A percentile compares a stretch with the other conserved stretches of the same genome.
Evolutionary conservation across 306 rosid species (phyloP).

Genomic region (Prunus padus): DNA sequence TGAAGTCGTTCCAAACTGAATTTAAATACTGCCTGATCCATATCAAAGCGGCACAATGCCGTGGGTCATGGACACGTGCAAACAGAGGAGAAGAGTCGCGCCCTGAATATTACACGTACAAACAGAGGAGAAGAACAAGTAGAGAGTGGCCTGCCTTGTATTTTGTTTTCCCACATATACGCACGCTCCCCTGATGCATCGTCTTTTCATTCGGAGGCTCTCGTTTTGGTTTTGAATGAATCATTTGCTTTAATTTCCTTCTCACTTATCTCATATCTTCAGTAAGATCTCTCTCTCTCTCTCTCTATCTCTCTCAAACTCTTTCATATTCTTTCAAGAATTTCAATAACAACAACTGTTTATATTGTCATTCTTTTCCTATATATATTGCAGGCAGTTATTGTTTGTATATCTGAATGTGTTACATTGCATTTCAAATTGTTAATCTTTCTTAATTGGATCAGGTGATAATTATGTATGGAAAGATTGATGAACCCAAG

Average conservation of each 20-base stretch:
- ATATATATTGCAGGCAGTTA: neutral
- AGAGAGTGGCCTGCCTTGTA: too few relatives aligned
- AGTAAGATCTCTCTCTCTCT: constrained; percentile 5
- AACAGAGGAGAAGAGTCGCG: neutral
- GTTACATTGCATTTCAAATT: neutral
- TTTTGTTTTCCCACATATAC: neutral
- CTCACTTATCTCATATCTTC: neutral
- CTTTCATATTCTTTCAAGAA: neutral
- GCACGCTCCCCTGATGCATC: neutral
- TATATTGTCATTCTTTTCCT: neutral
- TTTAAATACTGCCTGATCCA: neutral
- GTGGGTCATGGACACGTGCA: neutral
- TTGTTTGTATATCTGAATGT: neutral
- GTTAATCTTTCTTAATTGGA: neutral
- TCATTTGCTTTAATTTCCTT: neutral
- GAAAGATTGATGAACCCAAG: neutral
- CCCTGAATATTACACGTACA: neutral
- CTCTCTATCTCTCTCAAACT: neutral
- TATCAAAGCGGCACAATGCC: neutral
- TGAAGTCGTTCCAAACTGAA: neutral
- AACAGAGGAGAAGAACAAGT: neutral
- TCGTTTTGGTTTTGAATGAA: neutral
- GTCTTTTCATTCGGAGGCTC: constrained; percentile 14
- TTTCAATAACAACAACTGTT: neutral
- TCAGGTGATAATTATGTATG: neutral